Percentiles rank a stretch among this genome's conserved stretches.
These are phyloP conservation scores for Hericium rajendrae DNA, from an alignment of 768 basidiomycete genomes.

Conservation along the genomic window DNA sequence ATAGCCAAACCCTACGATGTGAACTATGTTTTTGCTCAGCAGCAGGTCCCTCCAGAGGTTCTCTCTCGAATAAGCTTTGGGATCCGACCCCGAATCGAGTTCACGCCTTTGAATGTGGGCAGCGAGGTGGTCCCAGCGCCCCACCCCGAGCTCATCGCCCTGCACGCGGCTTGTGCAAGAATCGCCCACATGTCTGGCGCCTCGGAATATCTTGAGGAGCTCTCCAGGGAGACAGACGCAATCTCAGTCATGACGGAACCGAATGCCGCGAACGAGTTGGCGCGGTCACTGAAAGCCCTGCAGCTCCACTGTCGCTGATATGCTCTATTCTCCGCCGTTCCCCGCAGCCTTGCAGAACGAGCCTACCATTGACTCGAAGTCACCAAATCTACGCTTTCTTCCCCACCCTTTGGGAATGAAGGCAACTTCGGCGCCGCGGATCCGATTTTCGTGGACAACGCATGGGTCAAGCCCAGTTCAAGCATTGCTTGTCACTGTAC, in stretches of 20 bases:
- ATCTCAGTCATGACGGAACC: constrained; percentile 5
- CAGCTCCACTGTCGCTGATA: neutral
- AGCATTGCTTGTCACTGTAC: no score
- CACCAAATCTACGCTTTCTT: no score
- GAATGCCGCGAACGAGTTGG: constrained; percentile 7
- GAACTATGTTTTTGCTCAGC: neutral
- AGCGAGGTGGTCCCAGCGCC: constrained; percentile 2
- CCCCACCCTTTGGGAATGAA: no score
- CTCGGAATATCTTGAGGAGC: constrained; percentile 3
- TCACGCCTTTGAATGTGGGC: neutral
- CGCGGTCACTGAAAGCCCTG: constrained; percentile 3
- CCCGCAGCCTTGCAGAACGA: no score
- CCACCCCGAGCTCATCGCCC: constrained; percentile 1
- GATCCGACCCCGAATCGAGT: neutral
- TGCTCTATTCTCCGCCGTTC: no score
- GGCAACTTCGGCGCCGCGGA: no score
- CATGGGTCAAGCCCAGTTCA: no score
- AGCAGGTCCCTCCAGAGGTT: neutral
- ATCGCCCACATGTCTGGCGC: constrained; percentile 8
- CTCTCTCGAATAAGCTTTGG: neutral
- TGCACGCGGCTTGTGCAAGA: constrained; percentile 8
- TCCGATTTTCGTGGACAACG: no score
- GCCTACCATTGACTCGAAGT: no score
- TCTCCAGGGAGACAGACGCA: constrained; percentile 2
- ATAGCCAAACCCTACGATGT: neutral